Evolutionary conservation across 768 basidiomycete genomes (phyloP), one percentile per base, ranked within the genome.

Genomic region (Lactifluus subvellereus): DNA sequence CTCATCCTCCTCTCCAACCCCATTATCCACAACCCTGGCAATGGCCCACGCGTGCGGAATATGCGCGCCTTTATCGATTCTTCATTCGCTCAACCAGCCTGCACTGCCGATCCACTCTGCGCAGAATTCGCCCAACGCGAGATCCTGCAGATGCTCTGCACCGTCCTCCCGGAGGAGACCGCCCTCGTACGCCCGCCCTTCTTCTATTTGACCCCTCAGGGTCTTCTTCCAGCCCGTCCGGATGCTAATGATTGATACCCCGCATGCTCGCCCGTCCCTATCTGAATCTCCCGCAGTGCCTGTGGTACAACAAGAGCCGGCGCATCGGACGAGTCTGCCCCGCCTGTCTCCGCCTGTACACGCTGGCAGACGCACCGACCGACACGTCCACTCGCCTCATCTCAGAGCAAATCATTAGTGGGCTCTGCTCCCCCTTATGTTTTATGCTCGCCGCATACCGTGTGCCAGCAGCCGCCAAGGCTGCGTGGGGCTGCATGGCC

Each of bases 241-340:
- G 48, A 30, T 35, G 6, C 42, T 48, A 20, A 48, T 22, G 42
- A 48, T 40, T 2, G 27, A 27, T 27, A 27, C 27, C 6, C 45
- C 30, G 13, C 5, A 6, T 8, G 11, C 6, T 14, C 43, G n/a
- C 22, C 49, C 22, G 8, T n/a, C 38, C 49, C 22, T 64, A 89
- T 89, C 11, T 11, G 14, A 27, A 48, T 84, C 88, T 10, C 33
- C 42, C 2, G 16, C 68, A 63, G 62, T 63, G 62, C 20, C 47
- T 91, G 13, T 92, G 89, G 89, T 91, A 92, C 69, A 93, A 93
- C 77, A 90, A 90, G 74, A 90, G 87, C 70, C 82, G 91, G 2
- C 72, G 79, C 6, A 80, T 77, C 10, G 81, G 84, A 58, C 84
- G 91, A 32, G 80, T 92, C 56, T 93, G 91, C 68, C 90, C 91